A percentile compares a stretch with the other conserved stretches of the same genome.
Evolutionary conservation across 805 yeast species (phyloP).

Genomic region (Pichia cabralensis): DNA sequence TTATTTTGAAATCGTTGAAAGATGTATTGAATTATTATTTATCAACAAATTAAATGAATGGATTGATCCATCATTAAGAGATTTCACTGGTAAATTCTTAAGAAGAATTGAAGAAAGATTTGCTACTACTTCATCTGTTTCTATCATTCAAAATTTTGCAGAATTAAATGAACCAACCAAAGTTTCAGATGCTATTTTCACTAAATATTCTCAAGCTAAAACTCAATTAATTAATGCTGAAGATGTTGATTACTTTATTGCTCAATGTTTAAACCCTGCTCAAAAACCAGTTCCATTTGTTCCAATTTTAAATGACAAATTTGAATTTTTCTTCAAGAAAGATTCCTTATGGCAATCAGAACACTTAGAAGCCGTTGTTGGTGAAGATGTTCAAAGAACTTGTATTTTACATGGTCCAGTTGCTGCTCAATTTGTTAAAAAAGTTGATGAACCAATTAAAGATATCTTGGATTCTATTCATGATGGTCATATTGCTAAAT

Average conservation of each 20-base stretch:
- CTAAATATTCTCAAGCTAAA: conserved; percentile 62
- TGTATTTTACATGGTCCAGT: conserved; percentile 99
- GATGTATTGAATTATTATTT: conserved; percentile 82
- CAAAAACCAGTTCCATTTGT: conserved; percentile 98
- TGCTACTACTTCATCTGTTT: conserved; percentile 43
- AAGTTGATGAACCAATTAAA: conserved; percentile 87
- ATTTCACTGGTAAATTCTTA: conserved; percentile 75
- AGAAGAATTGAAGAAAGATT: conserved; percentile 98
- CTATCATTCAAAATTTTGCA: conserved; percentile 65
- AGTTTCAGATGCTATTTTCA: conserved; percentile 50
- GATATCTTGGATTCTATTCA: conserved; percentile 83
- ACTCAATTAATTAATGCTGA: conserved; percentile 86
- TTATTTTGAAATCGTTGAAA: conserved; percentile 77
- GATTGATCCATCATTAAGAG: conserved; percentile 82
- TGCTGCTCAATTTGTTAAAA: conserved; percentile 84
- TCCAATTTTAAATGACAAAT: conserved; percentile 88
- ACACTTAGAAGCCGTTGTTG: conserved; percentile 92
- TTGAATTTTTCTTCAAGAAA: conserved; percentile 94
- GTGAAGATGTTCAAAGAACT: conserved; percentile 95
- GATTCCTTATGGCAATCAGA: conserved; percentile 99
- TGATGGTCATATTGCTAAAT: conserved; percentile 72
- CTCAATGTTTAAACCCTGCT: conserved; percentile 66
- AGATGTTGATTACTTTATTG: conserved; percentile 88
- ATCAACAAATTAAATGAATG: conserved; percentile 72
- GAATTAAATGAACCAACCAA: conserved; percentile 61